These are phyloP conservation scores for Cercospora citrullina DNA, from an alignment of 2,329 filamentous ascomycete genomes.

Conservation along the genomic window DNA sequence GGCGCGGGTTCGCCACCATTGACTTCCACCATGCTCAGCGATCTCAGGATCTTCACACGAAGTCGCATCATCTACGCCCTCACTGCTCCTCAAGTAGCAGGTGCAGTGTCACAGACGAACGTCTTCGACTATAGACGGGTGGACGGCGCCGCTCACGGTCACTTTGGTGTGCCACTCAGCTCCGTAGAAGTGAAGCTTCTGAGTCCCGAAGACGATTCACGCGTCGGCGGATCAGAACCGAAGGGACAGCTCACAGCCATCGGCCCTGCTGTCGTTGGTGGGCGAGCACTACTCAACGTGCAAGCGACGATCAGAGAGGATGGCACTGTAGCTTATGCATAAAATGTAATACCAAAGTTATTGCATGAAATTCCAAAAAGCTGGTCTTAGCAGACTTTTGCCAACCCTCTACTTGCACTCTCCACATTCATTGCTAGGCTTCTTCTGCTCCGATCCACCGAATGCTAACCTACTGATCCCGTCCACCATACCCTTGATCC, in stretches of 20 bases:
- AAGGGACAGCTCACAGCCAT: slow-evolving; percentile 60
- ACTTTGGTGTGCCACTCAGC: slow-evolving; percentile 81
- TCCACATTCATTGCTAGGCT: slow-evolving; percentile 33
- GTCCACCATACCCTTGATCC: slow-evolving; percentile 50
- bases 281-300: slow-evolving; percentile 63
- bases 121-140: slow-evolving; percentile 78
- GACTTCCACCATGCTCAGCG: slow-evolving; percentile 69
- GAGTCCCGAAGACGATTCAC: slow-evolving; percentile 44
- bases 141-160: slow-evolving; percentile 50
- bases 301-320: slow-evolving; percentile 68
- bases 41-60: slow-evolving; percentile 77
- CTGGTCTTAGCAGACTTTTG: slow-evolving; percentile 41
- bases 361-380: neutral
- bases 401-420: neutral
- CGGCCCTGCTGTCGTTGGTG: slow-evolving; percentile 72
- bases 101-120: slow-evolving; percentile 82
- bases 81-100: slow-evolving; percentile 78
- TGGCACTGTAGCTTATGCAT: slow-evolving; percentile 60
- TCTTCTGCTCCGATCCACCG: slow-evolving; percentile 41
- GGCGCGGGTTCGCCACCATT: slow-evolving; percentile 64
- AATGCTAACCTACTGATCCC: slow-evolving; percentile 53
- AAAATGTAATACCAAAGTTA: neutral
- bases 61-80: slow-evolving; percentile 83
- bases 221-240: slow-evolving; percentile 61
- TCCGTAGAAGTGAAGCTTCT: slow-evolving; percentile 69